Conservation (phyloP, 768 basidiomycete genomes). For the Tylopilus subfusipes region DNA sequence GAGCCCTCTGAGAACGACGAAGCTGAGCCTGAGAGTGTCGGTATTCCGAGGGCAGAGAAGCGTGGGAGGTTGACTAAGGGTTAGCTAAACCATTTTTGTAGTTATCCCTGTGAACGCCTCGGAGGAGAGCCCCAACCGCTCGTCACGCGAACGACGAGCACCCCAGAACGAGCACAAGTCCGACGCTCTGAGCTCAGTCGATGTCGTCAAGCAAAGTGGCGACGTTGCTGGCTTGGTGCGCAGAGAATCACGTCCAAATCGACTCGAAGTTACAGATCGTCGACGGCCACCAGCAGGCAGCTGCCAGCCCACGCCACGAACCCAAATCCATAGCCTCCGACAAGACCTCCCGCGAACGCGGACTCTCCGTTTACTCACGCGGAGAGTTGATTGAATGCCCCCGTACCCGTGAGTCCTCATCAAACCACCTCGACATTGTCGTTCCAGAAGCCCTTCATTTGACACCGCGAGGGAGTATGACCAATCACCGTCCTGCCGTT, state of each 20-base stretch:
- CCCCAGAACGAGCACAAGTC: constrained; percentile 4
- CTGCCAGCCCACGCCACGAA: neutral
- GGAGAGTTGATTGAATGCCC: constrained; percentile 20
- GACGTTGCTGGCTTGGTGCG: constrained; percentile 47
- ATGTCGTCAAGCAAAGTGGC: constrained; percentile 21
- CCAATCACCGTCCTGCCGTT: neutral
- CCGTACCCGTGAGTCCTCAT: constrained; percentile 28
- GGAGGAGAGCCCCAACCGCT: constrained; percentile 6
- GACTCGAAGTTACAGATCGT: constrained; percentile 43
- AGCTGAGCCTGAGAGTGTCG: too few species aligned
- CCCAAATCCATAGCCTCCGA: constrained; percentile 1
- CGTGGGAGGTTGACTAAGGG: constrained; percentile 7
- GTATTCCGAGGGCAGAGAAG: neutral
- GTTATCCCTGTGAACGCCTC: constrained; percentile 20
- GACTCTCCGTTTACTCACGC: constrained; percentile 25
- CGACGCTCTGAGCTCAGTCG: neutral
- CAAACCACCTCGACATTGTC: constrained; percentile 7
- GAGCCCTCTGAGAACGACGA: constrained; percentile 7
- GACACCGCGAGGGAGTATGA: neutral
- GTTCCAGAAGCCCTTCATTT: constrained; percentile 1
- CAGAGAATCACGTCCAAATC: constrained; percentile 42
- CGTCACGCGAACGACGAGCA: neutral
- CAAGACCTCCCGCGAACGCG: constrained; percentile 10
- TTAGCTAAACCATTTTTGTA: constrained; percentile 25
- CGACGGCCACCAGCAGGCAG: constrained; percentile 1